Evolutionary conservation across 495 filamentous ascomycete species (phyloP).

Genomic region (Poronia punctata): DNA sequence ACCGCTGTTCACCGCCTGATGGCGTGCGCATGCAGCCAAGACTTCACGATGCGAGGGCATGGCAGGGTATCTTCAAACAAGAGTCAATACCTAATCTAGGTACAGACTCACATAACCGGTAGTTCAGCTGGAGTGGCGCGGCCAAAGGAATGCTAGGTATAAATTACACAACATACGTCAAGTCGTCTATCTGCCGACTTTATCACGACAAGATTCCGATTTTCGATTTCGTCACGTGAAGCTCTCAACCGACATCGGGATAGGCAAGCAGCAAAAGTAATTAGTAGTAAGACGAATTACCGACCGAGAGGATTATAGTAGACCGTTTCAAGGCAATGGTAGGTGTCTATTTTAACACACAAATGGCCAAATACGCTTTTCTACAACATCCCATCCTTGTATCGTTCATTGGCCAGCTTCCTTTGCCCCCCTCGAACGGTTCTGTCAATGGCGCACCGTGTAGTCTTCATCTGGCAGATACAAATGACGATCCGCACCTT

Average conservation of each 20-base stretch:
- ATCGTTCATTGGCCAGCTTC: constrained; percentile 3
- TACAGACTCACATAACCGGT: too few relatives aligned
- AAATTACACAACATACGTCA: too few relatives aligned
- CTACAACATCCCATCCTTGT: constrained; percentile 9
- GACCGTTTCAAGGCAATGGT: too few relatives aligned
- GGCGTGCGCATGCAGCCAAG: constrained; percentile 18
- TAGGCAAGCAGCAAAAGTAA: too few relatives aligned
- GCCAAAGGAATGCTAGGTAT: too few relatives aligned
- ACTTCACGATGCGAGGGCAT: constrained; percentile 4
- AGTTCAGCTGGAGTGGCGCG: too few relatives aligned
- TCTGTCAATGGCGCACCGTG: constrained; percentile 40
- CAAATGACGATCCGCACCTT: constrained; percentile 81
- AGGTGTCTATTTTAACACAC: constrained; percentile 22
- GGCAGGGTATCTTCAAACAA: constrained; percentile 10
- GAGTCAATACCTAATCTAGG: not conserved
- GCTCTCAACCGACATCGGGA: too few relatives aligned
- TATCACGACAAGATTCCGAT: too few relatives aligned
- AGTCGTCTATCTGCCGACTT: too few relatives aligned
- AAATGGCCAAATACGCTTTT: constrained; percentile 15
- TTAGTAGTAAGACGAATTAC: too few relatives aligned
- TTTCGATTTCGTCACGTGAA: too few relatives aligned
- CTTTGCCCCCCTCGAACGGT: constrained; percentile 1
- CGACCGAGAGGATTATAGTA: too few relatives aligned
- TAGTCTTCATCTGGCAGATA: constrained; percentile 87
- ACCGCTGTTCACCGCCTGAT: constrained; percentile 22